Conservation (phyloP, 257 asterid genomes). For the Sherardia arvensis region DNA sequence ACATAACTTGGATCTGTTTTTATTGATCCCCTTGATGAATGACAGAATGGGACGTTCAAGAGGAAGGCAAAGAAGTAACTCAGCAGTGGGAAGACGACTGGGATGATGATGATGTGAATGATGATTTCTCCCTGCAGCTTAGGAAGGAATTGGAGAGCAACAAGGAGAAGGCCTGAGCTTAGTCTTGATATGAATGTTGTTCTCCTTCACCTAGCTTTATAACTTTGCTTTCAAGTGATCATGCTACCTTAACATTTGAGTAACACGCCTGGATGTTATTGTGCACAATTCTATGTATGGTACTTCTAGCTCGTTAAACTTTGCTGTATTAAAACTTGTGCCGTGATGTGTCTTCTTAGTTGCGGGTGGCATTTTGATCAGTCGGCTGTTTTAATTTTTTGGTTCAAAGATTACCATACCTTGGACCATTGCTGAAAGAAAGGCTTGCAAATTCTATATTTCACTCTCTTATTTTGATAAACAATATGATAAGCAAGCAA, state of each 20-base stretch:
- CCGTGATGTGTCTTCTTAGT: background rate
- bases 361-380: background rate
- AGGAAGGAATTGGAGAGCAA: constrained; percentile 70
- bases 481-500: too few relatives aligned
- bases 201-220: background rate
- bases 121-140: constrained; percentile 86
- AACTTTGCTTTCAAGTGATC: background rate
- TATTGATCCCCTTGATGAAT: background rate
- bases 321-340: background rate
- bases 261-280: background rate
- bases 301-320: background rate
- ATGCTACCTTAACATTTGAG: background rate
- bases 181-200: constrained; percentile 15
- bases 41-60: constrained; percentile 66
- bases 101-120: constrained; percentile 92
- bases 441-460: too few relatives aligned
- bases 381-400: background rate
- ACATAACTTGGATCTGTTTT: background rate
- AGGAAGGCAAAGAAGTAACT: constrained; percentile 63
- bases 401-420: too few relatives aligned
- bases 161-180: constrained; percentile 44
- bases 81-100: constrained; percentile 98
- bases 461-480: too few relatives aligned
- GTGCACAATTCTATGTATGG: background rate
- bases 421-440: too few relatives aligned